These are phyloP conservation scores for Torrubiellomyces zombiae DNA, from an alignment of 2,329 filamentous ascomycete species.

Conservation along the genomic window DNA sequence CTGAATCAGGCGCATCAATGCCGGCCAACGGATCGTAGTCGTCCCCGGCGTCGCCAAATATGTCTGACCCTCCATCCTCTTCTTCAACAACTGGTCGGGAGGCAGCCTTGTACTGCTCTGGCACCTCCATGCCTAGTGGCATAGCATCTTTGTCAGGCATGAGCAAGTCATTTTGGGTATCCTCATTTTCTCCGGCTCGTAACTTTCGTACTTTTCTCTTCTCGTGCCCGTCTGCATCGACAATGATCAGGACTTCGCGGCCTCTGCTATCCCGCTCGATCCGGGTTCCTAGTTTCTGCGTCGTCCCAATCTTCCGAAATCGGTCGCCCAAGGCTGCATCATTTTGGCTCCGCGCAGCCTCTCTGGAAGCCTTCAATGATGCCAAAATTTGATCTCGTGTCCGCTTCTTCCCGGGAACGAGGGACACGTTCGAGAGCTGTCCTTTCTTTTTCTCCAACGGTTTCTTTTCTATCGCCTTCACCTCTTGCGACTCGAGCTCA, in stretches of 20 bases:
- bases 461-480: constrained; percentile 35
- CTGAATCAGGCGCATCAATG: constrained; percentile 28
- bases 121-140: constrained; percentile 49
- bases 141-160: constrained; percentile 38
- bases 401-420: constrained; percentile 41
- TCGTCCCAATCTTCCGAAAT: constrained; percentile 48
- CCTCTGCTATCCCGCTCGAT: constrained; percentile 46
- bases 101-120: constrained; percentile 36
- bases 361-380: constrained; percentile 45
- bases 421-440: constrained; percentile 34
- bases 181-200: constrained; percentile 20
- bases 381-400: constrained; percentile 51
- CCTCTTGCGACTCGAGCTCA: constrained; percentile 34
- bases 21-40: constrained; percentile 53
- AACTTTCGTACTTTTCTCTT: constrained; percentile 46
- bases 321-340: constrained; percentile 37
- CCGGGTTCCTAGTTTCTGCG: constrained; percentile 34
- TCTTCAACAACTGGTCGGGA: constrained; percentile 23
- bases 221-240: constrained; percentile 49
- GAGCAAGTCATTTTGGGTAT: constrained; percentile 25
- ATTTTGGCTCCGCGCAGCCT: constrained; percentile 38
- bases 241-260: constrained; percentile 45
- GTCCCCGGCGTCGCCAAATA: constrained; percentile 48
- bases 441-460: constrained; percentile 41
- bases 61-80: constrained; percentile 41